Conservation (phyloP, 352 stramenopile species). For the Phytophthora chlamydospora region DNA sequence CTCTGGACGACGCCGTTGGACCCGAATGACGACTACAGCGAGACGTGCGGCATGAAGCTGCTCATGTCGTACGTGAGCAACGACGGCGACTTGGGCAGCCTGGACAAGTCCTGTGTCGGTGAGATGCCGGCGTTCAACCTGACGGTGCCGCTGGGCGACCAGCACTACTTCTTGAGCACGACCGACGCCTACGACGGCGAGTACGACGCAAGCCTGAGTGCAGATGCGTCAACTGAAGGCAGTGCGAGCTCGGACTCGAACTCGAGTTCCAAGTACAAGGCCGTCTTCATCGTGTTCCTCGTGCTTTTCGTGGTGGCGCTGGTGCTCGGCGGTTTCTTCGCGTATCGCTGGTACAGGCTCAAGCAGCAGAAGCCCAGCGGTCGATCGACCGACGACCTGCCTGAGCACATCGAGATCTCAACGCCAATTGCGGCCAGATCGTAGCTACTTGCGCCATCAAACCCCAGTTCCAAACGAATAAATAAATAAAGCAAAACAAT, state of each 20-base stretch:
- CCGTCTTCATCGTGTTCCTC: conserved; percentile 48
- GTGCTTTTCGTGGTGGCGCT: conserved; percentile 44
- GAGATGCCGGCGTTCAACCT: conserved; percentile 38
- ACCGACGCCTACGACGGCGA: conserved; percentile 42
- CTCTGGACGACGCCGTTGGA: conserved; percentile 40
- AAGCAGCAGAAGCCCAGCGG: conserved; percentile 17
- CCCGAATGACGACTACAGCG: conserved; percentile 11
- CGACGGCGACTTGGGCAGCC: conserved; percentile 30
- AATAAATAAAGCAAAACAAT: too few relatives aligned
- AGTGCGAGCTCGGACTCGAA: conserved; percentile 14
- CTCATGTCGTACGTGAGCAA: conserved; percentile 46
- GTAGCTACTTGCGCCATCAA: too few relatives aligned
- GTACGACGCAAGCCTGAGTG: conserved; percentile 24
- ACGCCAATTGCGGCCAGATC: background rate
- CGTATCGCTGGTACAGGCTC: conserved; percentile 26
- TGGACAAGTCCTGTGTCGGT: conserved; percentile 49
- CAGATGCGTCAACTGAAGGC: background rate
- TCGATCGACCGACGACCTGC: conserved; percentile 6
- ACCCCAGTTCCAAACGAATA: too few relatives aligned
- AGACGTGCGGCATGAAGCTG: conserved; percentile 49
- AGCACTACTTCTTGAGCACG: conserved; percentile 36
- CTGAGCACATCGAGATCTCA: conserved; percentile 11
- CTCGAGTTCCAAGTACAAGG: conserved; percentile 37
- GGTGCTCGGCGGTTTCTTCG: conserved; percentile 26
- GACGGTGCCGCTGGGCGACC: conserved; percentile 6